Evolutionary conservation across 2,329 filamentous ascomycete species (phyloP).

Genomic region (Zymoseptoria brevis): DNA sequence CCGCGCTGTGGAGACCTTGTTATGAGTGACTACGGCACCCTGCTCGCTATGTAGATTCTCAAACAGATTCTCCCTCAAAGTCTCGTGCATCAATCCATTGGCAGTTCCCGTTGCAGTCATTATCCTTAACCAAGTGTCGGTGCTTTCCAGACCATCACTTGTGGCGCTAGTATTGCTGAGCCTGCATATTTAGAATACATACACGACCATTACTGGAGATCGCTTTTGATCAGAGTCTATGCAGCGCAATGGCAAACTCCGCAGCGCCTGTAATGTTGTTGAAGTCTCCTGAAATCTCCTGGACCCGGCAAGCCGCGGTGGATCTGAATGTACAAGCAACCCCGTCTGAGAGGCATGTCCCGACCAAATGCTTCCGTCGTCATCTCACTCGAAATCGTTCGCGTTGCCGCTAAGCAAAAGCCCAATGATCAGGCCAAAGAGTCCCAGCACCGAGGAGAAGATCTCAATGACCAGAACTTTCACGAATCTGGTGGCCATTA

Average conservation of each 20-base stretch:
- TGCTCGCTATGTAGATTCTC: not conserved
- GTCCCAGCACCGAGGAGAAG: constrained; percentile 92
- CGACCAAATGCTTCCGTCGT: not conserved
- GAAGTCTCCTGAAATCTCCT: not conserved
- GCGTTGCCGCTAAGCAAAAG: constrained; percentile 82
- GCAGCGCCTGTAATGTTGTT: not conserved
- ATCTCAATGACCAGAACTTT: constrained; percentile 99
- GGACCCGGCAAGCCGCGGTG: not conserved
- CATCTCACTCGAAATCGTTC: constrained; percentile 53
- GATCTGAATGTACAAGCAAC: not conserved
- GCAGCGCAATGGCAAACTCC: not conserved
- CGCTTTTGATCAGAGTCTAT: not conserved
- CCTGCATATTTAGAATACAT: not conserved
- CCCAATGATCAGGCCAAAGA: constrained; percentile 94
- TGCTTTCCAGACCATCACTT: not conserved
- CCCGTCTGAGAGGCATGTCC: not conserved
- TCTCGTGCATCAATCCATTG: not conserved
- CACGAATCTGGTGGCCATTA: constrained; percentile 84
- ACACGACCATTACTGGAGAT: not conserved
- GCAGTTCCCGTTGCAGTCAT: no score
- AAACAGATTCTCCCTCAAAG: not conserved
- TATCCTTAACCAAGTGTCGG: not conserved
- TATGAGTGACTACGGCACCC: not conserved
- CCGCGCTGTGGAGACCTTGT: not conserved
- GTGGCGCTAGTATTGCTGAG: not conserved